These are phyloP conservation scores for Taphrina confusa DNA, from an alignment of 1,139 yeast species.

Conservation along the genomic window DNA sequence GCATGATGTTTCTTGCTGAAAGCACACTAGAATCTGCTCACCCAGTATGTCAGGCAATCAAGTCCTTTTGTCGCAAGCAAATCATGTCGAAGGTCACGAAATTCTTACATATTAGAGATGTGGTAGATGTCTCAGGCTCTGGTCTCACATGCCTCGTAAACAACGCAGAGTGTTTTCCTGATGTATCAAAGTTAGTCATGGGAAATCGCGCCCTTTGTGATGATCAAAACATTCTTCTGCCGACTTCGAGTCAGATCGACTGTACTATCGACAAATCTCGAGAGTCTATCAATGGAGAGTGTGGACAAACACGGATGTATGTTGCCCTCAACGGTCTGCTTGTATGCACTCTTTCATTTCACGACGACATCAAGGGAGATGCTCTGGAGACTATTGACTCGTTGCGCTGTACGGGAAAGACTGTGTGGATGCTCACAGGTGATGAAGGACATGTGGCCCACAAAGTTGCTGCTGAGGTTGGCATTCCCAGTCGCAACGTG, in stretches of 20 bases:
- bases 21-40: constrained; percentile 57
- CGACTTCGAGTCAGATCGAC: background rate
- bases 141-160: background rate
- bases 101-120: background rate
- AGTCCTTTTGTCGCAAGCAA: background rate
- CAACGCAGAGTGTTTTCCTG: background rate
- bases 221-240: background rate
- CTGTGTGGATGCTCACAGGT: constrained; percentile 73
- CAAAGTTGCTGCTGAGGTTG: constrained; percentile 66
- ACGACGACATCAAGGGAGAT: constrained; percentile 68
- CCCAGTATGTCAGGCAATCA: constrained; percentile 1
- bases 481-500: constrained; percentile 57
- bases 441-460: constrained; percentile 68
- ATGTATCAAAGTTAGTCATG: background rate
- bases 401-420: constrained; percentile 53
- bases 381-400: constrained; percentile 56
- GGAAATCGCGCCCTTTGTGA: background rate
- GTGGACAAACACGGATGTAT: constrained; percentile 6
- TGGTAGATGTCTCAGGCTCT: constrained; percentile 1
- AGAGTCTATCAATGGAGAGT: no score
- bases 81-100: no score
- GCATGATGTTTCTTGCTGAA: constrained; percentile 64
- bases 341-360: constrained; percentile 57
- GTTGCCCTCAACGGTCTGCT: constrained; percentile 42
- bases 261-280: no score